Evolutionary conservation across 2,329 filamentous ascomycete genomes (phyloP).

Genomic region (Cladorrhinum sp.): DNA sequence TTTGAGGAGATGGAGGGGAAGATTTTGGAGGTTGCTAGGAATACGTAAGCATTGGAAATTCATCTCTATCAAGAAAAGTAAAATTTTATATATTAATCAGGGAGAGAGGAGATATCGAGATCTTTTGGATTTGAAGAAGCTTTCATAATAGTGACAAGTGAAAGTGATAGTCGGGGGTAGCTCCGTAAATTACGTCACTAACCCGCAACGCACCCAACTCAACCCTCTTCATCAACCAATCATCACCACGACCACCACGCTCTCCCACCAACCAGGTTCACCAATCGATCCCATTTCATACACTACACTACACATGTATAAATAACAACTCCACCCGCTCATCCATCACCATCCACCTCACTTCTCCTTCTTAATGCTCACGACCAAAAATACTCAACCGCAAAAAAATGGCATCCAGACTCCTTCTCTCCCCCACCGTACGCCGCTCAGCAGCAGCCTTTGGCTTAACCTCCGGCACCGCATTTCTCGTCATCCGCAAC

Average conservation of each 20-base stretch:
- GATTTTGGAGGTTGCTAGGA: slow-evolving; percentile 51
- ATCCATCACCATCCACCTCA: too few relatives aligned
- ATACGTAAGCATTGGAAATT: slow-evolving; percentile 12
- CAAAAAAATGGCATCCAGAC: slow-evolving; percentile 19
- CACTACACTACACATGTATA: too few relatives aligned
- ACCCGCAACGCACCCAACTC: not conserved
- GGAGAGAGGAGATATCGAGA: too few relatives aligned
- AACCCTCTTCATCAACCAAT: not conserved
- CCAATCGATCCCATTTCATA: too few relatives aligned
- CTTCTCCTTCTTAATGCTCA: too few relatives aligned
- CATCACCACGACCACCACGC: not conserved
- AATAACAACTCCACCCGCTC: too few relatives aligned
- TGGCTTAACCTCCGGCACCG: slow-evolving; percentile 23
- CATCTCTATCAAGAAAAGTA: too few relatives aligned
- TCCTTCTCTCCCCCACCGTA: slow-evolving; percentile 25
- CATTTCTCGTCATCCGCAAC: slow-evolving; percentile 25
- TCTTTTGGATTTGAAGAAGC: not conserved
- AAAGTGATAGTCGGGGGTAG: not conserved
- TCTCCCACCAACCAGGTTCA: too few relatives aligned
- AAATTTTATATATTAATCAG: too few relatives aligned
- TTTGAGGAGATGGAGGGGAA: slow-evolving; percentile 73
- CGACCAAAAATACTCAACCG: not conserved
- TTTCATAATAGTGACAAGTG: not conserved
- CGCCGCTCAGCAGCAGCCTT: slow-evolving; percentile 22
- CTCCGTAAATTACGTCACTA: not conserved